Evolutionary conservation across 1,284 basidiomycete genomes (phyloP).

Genomic region (Tremellales sp.): DNA sequence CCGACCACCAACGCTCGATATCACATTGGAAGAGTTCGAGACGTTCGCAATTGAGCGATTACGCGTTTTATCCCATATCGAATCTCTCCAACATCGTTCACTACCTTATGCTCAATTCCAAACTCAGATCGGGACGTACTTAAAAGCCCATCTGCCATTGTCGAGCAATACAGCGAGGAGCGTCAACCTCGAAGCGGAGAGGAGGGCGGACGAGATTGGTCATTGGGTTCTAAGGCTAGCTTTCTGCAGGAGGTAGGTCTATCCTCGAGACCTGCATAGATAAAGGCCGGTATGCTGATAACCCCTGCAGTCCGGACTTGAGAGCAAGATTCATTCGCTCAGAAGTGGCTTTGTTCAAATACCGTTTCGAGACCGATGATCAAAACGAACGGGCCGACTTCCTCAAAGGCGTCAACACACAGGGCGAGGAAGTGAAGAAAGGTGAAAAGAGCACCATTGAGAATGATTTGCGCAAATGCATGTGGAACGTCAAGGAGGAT

Average conservation of each 20-base stretch:
- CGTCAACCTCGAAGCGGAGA: slow-evolving; percentile 59
- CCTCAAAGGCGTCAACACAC: slow-evolving; percentile 69
- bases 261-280: background rate
- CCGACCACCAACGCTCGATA: slow-evolving; percentile 77
- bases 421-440: slow-evolving; percentile 65
- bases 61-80: slow-evolving; percentile 84
- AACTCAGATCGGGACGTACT: slow-evolving; percentile 29
- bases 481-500: slow-evolving; percentile 39
- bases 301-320: slow-evolving; percentile 73
- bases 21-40: slow-evolving; percentile 96
- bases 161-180: slow-evolving; percentile 57
- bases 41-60: slow-evolving; percentile 83
- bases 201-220: slow-evolving; percentile 81
- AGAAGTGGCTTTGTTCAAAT: slow-evolving; percentile 77
- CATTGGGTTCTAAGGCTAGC: slow-evolving; percentile 94
- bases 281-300: background rate
- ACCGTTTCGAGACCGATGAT: slow-evolving; percentile 75
- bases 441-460: slow-evolving; percentile 55
- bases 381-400: slow-evolving; percentile 64
- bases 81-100: slow-evolving; percentile 59
- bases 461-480: slow-evolving; percentile 28
- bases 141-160: slow-evolving; percentile 54
- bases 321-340: slow-evolving; percentile 84
- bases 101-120: slow-evolving; percentile 40
- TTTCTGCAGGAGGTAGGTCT: slow-evolving; percentile 87